These are phyloP conservation scores for Otatea glauca DNA, from an alignment of 176 grass and related monocot species.

Conservation along the genomic window DNA sequence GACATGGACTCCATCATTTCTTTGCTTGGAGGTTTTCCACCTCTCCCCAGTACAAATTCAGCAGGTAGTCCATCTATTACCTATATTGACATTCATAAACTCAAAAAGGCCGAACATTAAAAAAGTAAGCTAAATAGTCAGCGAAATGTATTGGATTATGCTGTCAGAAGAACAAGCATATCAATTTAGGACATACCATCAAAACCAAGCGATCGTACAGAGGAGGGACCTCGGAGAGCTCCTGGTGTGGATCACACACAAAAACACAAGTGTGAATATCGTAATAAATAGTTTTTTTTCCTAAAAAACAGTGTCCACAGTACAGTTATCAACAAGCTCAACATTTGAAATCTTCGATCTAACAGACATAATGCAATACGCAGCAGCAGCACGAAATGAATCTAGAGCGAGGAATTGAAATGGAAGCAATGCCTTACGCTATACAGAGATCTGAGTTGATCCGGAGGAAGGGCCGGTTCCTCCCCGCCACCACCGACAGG, in stretches of 20 bases:
- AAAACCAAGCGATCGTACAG: constrained; percentile 75
- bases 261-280: constrained; percentile 19
- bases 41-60: constrained; percentile 88
- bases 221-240: constrained; percentile 68
- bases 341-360: constrained; percentile 7
- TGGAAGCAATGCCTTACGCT: constrained; percentile 44
- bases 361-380: not conserved
- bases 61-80: constrained; percentile 94
- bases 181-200: constrained; percentile 67
- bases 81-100: constrained; percentile 67
- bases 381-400: not conserved
- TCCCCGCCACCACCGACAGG: constrained; percentile 18
- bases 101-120: constrained; percentile 34
- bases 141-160: not conserved
- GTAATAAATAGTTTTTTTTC: not conserved
- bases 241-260: constrained; percentile 46
- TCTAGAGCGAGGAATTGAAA: not conserved
- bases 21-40: constrained; percentile 58
- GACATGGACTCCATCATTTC: constrained; percentile 79
- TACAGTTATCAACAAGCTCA: not conserved
- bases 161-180: constrained; percentile 9
- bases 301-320: not conserved
- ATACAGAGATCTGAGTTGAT: constrained; percentile 77
- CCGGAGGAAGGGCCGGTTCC: constrained; percentile 37
- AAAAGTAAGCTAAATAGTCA: constrained; percentile 25